Evolutionary conservation across 495 filamentous ascomycete genomes (phyloP), one percentile per base, ranked within the genome.

Genomic region (Daldinia caldariorum): DNA sequence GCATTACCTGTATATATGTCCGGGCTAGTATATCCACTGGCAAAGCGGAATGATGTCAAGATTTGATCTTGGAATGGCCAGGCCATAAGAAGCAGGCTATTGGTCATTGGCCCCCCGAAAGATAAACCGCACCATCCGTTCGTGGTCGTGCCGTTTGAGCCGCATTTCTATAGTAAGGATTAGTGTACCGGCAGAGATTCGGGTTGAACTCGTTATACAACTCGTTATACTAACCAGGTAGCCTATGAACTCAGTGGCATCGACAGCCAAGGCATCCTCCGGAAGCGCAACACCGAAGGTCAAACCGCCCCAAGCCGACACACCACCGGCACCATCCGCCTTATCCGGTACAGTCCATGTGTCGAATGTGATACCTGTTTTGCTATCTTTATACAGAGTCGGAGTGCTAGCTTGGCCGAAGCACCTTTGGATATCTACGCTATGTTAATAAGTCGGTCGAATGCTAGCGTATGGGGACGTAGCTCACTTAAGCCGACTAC

Each of bases 41-140:
- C 82, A 67, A 84, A 89, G 35, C 84, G 79, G 77, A 89, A 84
- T 3, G 83, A 85, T 2, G 86, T 89, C 43, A 82, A 76, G 38
- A 89, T 79, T 35, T 80, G 64, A 32, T 82, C 77, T 29, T 81
- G 79, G 74, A 83, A 79, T 9, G 82, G 78, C 80, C 83, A 90
- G 14, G 85, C 85, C 67, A 89, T 78, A 31, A 90, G 79, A 56
- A 90, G 79, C 41, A 89, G 75, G 32, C 83, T 75, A 57, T 85
- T 82, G 3, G 85, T 86, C 88, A 90, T 90, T 41, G 79, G 79
- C 26, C 86, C 87, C 51, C 81, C 82, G 64, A 85, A 82, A 7
- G 82, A 85, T 20, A 90, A 72, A 63, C 87, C 88, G 69, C 85
- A 83, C 83, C 85, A 90, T 49, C 87, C 87, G 43, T 74, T 67